A percentile compares a stretch with the other conserved stretches of the same genome.
Conservation (phyloP, 345 rosid species). For the Leavenworthia alabamica region DNA sequence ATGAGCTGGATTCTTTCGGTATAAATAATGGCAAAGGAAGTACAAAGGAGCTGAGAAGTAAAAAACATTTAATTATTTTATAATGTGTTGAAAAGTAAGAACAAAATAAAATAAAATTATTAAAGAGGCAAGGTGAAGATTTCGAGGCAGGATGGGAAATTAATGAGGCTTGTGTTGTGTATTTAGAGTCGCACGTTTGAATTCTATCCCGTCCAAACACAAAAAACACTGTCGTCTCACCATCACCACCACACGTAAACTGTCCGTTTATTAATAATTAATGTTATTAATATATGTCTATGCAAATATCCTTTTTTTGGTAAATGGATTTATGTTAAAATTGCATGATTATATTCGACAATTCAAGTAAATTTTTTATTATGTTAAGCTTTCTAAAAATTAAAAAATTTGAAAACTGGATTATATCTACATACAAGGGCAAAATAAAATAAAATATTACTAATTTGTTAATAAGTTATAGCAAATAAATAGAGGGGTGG, state of each 20-base stretch:
- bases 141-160: slow-evolving; percentile 12
- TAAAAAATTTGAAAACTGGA: no score
- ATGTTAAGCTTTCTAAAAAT: not conserved
- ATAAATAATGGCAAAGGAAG: not conserved
- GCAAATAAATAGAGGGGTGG: not conserved
- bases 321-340: not conserved
- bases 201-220: slow-evolving; percentile 17
- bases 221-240: slow-evolving; percentile 26
- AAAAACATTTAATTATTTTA: not conserved
- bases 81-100: not conserved
- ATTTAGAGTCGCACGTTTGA: slow-evolving; percentile 17
- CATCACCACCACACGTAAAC: slow-evolving; percentile 20
- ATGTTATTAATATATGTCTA: not conserved
- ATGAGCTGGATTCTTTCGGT: not conserved
- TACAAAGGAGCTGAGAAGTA: not conserved
- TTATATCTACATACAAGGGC: not conserved
- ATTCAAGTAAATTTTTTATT: not conserved
- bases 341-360: not conserved
- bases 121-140: not conserved
- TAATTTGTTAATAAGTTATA: not conserved
- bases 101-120: not conserved
- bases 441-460: not conserved
- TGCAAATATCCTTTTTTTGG: not conserved
- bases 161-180: slow-evolving; percentile 6
- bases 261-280: not conserved